Base-by-base conservation (phyloP, 1,284 basidiomycete genomes). In the Ustilago lituana region DNA sequence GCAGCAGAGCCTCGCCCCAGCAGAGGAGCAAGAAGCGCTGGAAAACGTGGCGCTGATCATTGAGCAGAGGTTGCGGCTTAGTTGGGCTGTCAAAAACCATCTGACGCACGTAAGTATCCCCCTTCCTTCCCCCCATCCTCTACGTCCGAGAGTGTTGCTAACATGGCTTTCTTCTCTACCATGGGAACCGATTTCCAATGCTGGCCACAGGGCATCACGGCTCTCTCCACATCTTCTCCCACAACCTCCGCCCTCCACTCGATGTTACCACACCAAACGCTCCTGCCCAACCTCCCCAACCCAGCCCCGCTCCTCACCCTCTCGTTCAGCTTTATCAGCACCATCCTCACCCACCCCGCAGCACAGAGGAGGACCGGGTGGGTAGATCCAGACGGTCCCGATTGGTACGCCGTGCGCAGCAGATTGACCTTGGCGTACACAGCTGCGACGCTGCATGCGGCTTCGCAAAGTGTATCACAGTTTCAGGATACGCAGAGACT, bases 401-500 rank as follows among this genome's bases (percentile, higher is more conserved):
- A 44, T 0, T 72, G 63, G 63, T 72, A 72, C 63, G 31, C 51
- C 1, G 14, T 58, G 1, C 45, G 68, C 0, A 20, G 43, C 3
- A 23, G 68, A 2, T 20, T 72, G 8, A 43, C 41, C 1, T 2
- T 40, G 0, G 68, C 59, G 1, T 72, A 67, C 29, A 44, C 46
- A 4, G 40, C 45, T 2, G 55, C 68, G 2, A 62, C 49, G 3
- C 51, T 72, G 7, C 68, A 72, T 35, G 46, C 43, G 2, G 58
- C 68, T 3, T 36, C 26, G 3, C 20, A 17, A 5, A 26, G 29
- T 5, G 27, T 43, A 3, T 10, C 5, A 5, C 36, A 50, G n/a
- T 56, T 57, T 5, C 35, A 61, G 4, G 57, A 61, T 11, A 52
- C 57, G 2, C 46, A 47, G 17, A 14, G 14, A 2, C 5, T 62